phyloP scores from a whole-genome alignment of 306 rosid genomes.

The Dalbergia cochinchinensis region DNA sequence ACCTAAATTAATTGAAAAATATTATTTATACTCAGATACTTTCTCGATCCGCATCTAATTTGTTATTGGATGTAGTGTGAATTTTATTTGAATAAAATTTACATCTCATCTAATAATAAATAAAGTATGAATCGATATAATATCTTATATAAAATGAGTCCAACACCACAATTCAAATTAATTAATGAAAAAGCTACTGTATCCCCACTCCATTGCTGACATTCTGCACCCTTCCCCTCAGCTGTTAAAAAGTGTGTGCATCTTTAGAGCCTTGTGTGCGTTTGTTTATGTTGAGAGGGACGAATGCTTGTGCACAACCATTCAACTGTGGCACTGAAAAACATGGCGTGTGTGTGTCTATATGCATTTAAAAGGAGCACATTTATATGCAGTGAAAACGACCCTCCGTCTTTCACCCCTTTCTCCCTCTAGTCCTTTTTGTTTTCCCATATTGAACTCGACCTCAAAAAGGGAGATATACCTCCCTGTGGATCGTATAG shows the following conservation, averaged over 20 bases:
- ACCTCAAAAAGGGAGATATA: slow-evolving; percentile 19
- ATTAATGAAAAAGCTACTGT: slow-evolving; percentile 45
- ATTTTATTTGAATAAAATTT: no score
- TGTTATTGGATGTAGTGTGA: no score
- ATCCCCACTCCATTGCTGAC: slow-evolving; percentile 45
- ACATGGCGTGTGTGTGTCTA: slow-evolving; percentile 56
- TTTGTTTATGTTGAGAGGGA: slow-evolving; percentile 76
- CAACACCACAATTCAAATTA: no score
- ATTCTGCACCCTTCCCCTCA: slow-evolving; percentile 32
- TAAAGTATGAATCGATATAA: no score
- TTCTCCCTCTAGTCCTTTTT: slow-evolving; percentile 29
- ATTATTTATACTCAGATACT: no score
- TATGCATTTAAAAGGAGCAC: slow-evolving; percentile 59
- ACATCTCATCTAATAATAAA: no score
- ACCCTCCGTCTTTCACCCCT: slow-evolving; percentile 57
- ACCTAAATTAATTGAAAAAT: slow-evolving; percentile 8
- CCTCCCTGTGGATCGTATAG: neutral
- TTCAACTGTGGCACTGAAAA: slow-evolving; percentile 97
- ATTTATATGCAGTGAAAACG: slow-evolving; percentile 74
- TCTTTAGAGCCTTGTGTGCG: slow-evolving; percentile 48
- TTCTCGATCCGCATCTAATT: no score
- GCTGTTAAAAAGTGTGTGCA: slow-evolving; percentile 48
- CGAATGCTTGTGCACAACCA: slow-evolving; percentile 62
- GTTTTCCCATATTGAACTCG: slow-evolving; percentile 24
- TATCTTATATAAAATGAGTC: no score